These are phyloP conservation scores for Gymnopus androsaceus DNA, from an alignment of 1,284 basidiomycete genomes.

Conservation along the genomic window DNA sequence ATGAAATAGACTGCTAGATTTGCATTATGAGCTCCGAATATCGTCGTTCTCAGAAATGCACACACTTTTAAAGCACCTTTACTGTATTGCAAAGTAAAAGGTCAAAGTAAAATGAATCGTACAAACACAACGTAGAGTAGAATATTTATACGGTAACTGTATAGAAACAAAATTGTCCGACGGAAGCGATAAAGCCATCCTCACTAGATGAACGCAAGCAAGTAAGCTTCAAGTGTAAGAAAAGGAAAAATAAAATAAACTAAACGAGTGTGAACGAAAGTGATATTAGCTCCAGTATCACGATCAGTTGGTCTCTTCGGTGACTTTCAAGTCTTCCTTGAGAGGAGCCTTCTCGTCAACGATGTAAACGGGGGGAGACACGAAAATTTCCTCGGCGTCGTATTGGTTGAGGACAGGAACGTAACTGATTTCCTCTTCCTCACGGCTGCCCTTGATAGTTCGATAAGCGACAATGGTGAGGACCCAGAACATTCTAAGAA, in stretches of 20 bases:
- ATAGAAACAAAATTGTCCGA: neutral
- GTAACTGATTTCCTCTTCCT: constrained; percentile 38
- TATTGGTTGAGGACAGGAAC: constrained; percentile 32
- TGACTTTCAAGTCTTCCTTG: constrained; percentile 7
- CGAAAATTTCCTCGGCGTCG: constrained; percentile 37
- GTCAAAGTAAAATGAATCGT: too few relatives aligned
- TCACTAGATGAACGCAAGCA: neutral
- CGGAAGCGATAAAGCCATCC: too few relatives aligned
- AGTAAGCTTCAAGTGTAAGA: neutral
- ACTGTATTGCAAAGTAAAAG: too few relatives aligned
- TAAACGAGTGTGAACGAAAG: neutral
- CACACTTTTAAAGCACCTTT: too few relatives aligned
- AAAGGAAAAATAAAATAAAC: neutral
- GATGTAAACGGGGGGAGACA: constrained; percentile 52
- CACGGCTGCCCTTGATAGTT: constrained; percentile 43
- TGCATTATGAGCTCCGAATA: too few relatives aligned
- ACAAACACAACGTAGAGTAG: neutral
- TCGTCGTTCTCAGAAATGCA: too few relatives aligned
- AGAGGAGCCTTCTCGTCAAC: constrained; percentile 30
- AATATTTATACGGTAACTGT: neutral
- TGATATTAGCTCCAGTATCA: neutral
- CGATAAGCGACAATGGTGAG: constrained; percentile 61
- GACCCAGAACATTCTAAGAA: constrained; percentile 77
- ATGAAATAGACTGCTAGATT: too few relatives aligned
- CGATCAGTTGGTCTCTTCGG: neutral